These are phyloP conservation scores for Amylostereum chailletii DNA, from an alignment of 1,284 basidiomycete genomes.

Conservation along the genomic window DNA sequence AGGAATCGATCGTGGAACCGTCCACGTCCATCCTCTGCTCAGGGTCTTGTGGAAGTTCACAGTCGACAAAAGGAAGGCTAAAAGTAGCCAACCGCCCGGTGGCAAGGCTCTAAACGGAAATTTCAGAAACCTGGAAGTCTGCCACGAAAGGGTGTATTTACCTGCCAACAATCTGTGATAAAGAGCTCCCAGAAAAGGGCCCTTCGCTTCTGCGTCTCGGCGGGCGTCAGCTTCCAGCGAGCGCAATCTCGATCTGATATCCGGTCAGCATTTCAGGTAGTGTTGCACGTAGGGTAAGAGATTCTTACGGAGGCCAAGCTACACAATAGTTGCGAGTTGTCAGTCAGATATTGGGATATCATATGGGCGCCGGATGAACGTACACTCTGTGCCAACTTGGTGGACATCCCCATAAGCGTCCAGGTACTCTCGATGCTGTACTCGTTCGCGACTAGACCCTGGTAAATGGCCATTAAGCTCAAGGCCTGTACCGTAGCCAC, in stretches of 20 bases:
- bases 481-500: slow-evolving; percentile 62
- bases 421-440: slow-evolving; percentile 50
- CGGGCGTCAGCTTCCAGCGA: slow-evolving; percentile 48
- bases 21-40: slow-evolving; percentile 45
- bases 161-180: slow-evolving; percentile 63
- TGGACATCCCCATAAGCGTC: slow-evolving; percentile 50
- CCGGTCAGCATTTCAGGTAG: background rate
- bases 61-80: slow-evolving; percentile 57
- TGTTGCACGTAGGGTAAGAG: background rate
- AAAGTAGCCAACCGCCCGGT: slow-evolving; percentile 61
- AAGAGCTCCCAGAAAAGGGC: slow-evolving; percentile 67
- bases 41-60: slow-evolving; percentile 49
- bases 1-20: slow-evolving; percentile 41
- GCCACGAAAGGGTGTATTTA: slow-evolving; percentile 16
- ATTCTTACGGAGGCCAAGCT: slow-evolving; percentile 58
- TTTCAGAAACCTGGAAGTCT: background rate
- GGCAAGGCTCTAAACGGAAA: slow-evolving; percentile 37
- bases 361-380: slow-evolving; percentile 17
- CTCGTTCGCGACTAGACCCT: slow-evolving; percentile 30
- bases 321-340: slow-evolving; percentile 1
- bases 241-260: slow-evolving; percentile 57
- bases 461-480: slow-evolving; percentile 59
- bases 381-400: slow-evolving; percentile 59
- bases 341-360: slow-evolving; percentile 3
- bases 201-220: slow-evolving; percentile 61